Evolutionary conservation across 1,139 yeast species (phyloP), one percentile per base, ranked within the genome.

Genomic region (Saccharomyces hybrid): DNA sequence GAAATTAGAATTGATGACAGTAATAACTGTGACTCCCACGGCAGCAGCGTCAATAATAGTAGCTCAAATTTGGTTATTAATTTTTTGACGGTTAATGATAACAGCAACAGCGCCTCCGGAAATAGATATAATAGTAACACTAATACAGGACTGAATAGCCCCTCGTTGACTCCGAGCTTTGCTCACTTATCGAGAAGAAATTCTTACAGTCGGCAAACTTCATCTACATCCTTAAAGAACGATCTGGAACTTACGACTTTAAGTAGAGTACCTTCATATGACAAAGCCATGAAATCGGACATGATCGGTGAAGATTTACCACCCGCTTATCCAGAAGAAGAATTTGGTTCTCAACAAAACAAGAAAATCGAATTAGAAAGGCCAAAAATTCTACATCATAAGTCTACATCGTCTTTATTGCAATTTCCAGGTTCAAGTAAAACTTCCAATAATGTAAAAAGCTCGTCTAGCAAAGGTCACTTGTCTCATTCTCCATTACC

Each of bases 221-320:
- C 61, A 56, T 48, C 65, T 61, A 14, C 61, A 49, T 47, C 65
- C 1, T 26, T 56, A 14, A 58, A 56, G 38, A 64, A 66, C 24
- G 76, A 73, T 14, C 72, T 81, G 72, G 78, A 79, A 57, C 63
- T 78, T 3, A 70, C 71, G 5, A 70, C 73, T 2, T 67, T 90
- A 60, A 82, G 85, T 14, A 73, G 81, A 55, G 96, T 90, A 2
- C 98, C 98, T 0, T 82, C 96, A 0, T 91, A 91, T 69, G 78
- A 79, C 8, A 84, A 88, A 49, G 97, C 98, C 0, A 73, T 84
- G 67, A 77, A 76, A 61, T 70, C 79, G 1, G 79, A 75, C 34
- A 70, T 71, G 3, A 69, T 73, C 7, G 80, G 73, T 3, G 80
- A 75, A 47, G 80, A 78, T 47, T 71, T 83, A 44, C 78, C 91